Base-by-base conservation (phyloP, 1,139 yeast genomes). In the Yamadazyma songkhlaensis region DNA sequence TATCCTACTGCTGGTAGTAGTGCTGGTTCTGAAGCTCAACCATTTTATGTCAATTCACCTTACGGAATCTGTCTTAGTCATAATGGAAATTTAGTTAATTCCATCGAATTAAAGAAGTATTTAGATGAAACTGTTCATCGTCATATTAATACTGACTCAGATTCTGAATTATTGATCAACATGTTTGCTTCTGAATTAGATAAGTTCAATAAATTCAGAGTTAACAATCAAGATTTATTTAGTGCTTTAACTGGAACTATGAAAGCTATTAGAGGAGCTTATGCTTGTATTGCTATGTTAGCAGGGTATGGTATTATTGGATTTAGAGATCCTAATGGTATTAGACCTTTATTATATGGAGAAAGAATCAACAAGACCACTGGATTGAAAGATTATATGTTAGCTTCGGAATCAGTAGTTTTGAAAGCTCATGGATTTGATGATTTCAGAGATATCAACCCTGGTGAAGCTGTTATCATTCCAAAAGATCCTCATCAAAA, bases 1-100 rank as follows among this genome's bases (percentile, higher is more conserved):
- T 92, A 92, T 57, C 99, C 99, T 34, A 92, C 99, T 25, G 97
- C 98, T 27, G 98, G 99, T n/a, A 85, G 96, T 7, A 81, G 88
- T 51, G 94, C 97, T 38, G 92, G 90, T 44, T 82, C 95, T 42
- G 99, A 92, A 64, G 98, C 99, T 4, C 99, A 92, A 67, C 99
- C 99, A 5, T 94, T 92, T 57, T 92, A 94, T 57, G 99, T 92
- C 47, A 92, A 92, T 67, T 82, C 96, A 32, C 98, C 98, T 3
- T 92, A 89, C 54, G 98, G 98, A 40, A 82, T 92, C 45, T 78
- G 86, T 31, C 60, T 94, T 60, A 79, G 94, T 42, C 98, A 92
- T 63, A 92, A 92, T 60, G 98, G 98, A 53, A 92, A 94, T 62
- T 73, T 92, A 55, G 96, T 90, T 42, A 94, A 92, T 60, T 86